Base-by-base conservation (phyloP, 495 filamentous ascomycete species). In the Neurospora sp. region DNA sequence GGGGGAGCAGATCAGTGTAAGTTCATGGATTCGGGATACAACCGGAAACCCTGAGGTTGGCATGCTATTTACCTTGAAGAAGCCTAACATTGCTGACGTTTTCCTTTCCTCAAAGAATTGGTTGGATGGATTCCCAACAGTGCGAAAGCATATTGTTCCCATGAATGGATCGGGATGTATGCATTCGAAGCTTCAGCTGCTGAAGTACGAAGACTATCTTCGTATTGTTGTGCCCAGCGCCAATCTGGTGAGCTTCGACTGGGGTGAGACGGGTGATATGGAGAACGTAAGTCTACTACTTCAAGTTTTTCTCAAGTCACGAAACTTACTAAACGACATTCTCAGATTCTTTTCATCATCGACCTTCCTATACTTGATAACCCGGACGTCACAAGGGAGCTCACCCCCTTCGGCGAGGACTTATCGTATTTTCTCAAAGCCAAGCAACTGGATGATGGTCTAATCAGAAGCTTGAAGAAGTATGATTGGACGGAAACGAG, bases 171-270 rank as follows among this genome's bases (percentile, higher is more conserved):
- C 79, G 2, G 84, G 84, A 11, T 75, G 85, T 76, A 97, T 97
- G 94, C 94, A 97, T 77, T 96, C 93, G 6, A 97, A 97, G 76
- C 81, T 97, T 15, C 92, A 93, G 87, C 84, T 97, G 1, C 85
- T 97, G 1, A 94, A 92, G 75, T 90, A 93, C 74, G 83, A 85
- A 0, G 77, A 73, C 0, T 89, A 94, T 77, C 78, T 97, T 3
- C 87, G 94, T 0, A 86, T 97, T 11, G 94, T 87, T 0, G 86
- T 97, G 0, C 94, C 94, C 0, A 94, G 88, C 10, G 94, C 92
- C 1, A 97, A 97, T 73, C 79, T 96, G 5, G 87, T 90, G n/a
- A 82, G 86, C 2, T 91, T 89, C 75, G 94, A 97, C 78, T 97
- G 94, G 94, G 94, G 94, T 0, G 94, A 95, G 77, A 86, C 86